A percentile compares a stretch with the other conserved stretches of the same genome.
Conservation (phyloP, 2,329 filamentous ascomycete genomes). For the Colletotrichum liriopes region DNA sequence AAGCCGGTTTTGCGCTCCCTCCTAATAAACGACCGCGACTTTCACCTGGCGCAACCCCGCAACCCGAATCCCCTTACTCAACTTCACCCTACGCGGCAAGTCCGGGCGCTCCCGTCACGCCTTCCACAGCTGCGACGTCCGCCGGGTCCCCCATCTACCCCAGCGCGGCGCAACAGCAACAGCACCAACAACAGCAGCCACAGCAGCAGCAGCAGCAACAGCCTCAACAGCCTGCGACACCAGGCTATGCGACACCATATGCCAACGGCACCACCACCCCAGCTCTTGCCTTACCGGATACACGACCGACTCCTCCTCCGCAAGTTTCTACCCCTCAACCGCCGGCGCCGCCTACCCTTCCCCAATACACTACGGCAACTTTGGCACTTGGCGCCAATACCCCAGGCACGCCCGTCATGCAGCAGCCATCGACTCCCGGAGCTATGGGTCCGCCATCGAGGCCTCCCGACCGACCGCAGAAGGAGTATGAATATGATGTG, state of each 20-base stretch:
- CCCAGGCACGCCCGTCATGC: conserved; percentile 35
- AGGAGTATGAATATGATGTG: conserved; percentile 78
- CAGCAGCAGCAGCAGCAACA: conserved; percentile 29
- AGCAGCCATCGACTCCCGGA: conserved; percentile 51
- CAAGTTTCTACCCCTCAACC: conserved; percentile 44
- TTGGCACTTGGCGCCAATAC: conserved; percentile 40
- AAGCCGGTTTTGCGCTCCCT: conserved; percentile 71
- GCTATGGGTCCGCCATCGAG: conserved; percentile 74
- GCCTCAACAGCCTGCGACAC: conserved; percentile 46
- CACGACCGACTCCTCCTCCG: conserved; percentile 43
- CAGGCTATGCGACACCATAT: conserved; percentile 55
- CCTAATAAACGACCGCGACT: conserved; percentile 82
- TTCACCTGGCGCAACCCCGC: conserved; percentile 78
- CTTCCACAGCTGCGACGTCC: conserved; percentile 55
- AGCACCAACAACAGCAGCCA: conserved; percentile 10
- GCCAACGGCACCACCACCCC: conserved; percentile 55
- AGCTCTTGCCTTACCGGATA: conserved; percentile 44
- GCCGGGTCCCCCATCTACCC: conserved; percentile 55
- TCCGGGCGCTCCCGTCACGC: conserved; percentile 60
- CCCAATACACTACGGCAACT: conserved; percentile 45
- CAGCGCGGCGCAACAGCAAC: conserved; percentile 25
- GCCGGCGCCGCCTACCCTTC: conserved; percentile 36
- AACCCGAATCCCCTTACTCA: conserved; percentile 75
- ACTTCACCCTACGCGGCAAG: conserved; percentile 66
- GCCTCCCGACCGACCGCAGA: conserved; percentile 74